Evolutionary conservation across 495 filamentous ascomycete species (phyloP), one percentile per base, ranked within the genome.

Genomic region (Paragyromitra xinjiangensis): DNA sequence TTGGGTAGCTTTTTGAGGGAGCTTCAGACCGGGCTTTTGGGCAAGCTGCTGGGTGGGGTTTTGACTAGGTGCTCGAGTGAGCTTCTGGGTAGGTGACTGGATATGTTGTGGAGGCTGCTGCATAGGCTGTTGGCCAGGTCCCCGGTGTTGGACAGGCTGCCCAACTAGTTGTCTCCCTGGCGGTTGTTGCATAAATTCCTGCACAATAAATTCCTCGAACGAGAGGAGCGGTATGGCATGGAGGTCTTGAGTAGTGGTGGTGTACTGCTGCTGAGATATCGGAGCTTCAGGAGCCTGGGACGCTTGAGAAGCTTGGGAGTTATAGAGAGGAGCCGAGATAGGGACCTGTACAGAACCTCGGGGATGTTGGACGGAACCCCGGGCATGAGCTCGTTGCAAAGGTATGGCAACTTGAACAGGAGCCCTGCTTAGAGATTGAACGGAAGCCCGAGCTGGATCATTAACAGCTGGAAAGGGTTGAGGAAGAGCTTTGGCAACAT

Each of bases 201-300:
- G 64, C n/a, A 51, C 50, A 56, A 69, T 3, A 51, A 69, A 56
- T 45, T 69, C 51, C 5, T 22, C 8, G 5, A 26, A 56, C 6
- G 53, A 26, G 24, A 56, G 48, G 16, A 51, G 19, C 16, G n/a
- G 48, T 16, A 51, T n/a, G 6, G 6, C 1, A 16, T 0, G 3
- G 48, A 3, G 16, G 16, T 51, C 7, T 19, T 51, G 48, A 6
- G 48, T 51, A 6, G 48, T 51, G 48, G 16, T 19, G 14, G 16
- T 16, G 48, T 2, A 6, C 42, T 51, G n/a, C 45, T 50, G 45
- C 16, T n/a, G 19, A 7, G 3, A 51, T 19, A 56, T 29, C 53
- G 37, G 50, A 6, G 65, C n/a, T 44, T 44, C 50, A n/a, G 5
- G 9, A 44, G 6, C 12, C 29, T 67, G 64, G 22, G 29, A 34